A percentile compares a stretch with the other conserved stretches of the same genome.
These are phyloP conservation scores for Auriculariales sp. DNA, from an alignment of 768 basidiomycete species.

Conservation along the genomic window DNA sequence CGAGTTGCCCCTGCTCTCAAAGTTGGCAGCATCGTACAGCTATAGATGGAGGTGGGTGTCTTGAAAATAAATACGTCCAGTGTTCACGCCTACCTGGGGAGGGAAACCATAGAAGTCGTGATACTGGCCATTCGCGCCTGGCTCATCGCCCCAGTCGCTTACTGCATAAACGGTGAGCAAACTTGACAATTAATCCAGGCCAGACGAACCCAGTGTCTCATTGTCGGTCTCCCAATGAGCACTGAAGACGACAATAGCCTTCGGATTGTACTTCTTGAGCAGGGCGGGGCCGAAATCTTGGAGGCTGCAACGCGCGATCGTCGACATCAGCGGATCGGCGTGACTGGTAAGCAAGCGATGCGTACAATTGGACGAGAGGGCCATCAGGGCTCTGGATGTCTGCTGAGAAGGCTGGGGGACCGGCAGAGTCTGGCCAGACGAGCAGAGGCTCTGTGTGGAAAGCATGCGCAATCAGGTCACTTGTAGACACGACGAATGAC, in stretches of 20 bases:
- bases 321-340: no score
- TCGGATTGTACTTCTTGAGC: slow-evolving; percentile 57
- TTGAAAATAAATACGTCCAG: neutral
- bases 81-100: slow-evolving; percentile 9
- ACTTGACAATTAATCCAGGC: neutral
- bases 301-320: no score
- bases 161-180: slow-evolving; percentile 24
- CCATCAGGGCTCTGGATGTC: slow-evolving; percentile 31
- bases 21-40: slow-evolving; percentile 43
- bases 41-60: no score
- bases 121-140: slow-evolving; percentile 39
- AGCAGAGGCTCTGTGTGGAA: slow-evolving; percentile 23
- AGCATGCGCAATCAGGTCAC: neutral
- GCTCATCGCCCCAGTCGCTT: slow-evolving; percentile 57
- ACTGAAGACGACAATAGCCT: slow-evolving; percentile 69
- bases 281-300: slow-evolving; percentile 49
- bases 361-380: slow-evolving; percentile 42
- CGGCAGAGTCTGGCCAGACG: slow-evolving; percentile 18
- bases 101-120: slow-evolving; percentile 66
- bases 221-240: slow-evolving; percentile 66
- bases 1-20: slow-evolving; percentile 51
- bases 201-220: slow-evolving; percentile 37
- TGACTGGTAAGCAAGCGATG: no score
- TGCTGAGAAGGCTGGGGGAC: slow-evolving; percentile 5
- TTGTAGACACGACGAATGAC: neutral